These are phyloP conservation scores for Sisymbrium irio DNA, from an alignment of 345 rosid species.

Conservation along the genomic window DNA sequence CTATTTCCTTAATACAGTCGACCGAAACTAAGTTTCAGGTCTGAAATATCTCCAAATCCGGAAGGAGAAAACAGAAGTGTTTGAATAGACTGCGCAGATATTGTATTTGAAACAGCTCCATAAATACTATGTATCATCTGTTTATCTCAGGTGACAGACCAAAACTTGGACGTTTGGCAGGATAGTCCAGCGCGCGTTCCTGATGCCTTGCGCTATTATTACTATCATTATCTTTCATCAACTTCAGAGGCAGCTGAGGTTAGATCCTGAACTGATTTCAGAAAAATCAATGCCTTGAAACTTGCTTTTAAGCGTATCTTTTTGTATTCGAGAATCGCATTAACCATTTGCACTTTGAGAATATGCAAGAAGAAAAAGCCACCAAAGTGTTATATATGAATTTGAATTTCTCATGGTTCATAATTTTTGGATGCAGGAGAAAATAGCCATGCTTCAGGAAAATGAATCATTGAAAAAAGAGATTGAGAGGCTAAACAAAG, in stretches of 20 bases:
- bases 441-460: conserved; percentile 82
- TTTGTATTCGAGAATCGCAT: conserved; percentile 11
- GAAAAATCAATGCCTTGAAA: conserved; percentile 3
- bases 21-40: not conserved
- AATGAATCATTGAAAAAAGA: conserved; percentile 55
- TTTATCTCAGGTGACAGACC: conserved; percentile 75
- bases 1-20: no score
- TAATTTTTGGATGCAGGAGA: conserved; percentile 59
- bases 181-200: conserved; percentile 79
- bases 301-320: not conserved
- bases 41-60: not conserved
- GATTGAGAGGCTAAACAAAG: conserved; percentile 56
- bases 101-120: not conserved
- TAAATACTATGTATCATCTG: conserved; percentile 8
- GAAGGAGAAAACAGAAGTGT: conserved; percentile 1
- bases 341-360: not conserved
- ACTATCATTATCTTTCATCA: conserved; percentile 95
- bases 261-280: conserved; percentile 16
- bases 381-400: conserved; percentile 1
- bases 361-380: not conserved
- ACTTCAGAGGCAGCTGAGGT: conserved; percentile 97
- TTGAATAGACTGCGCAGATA: not conserved
- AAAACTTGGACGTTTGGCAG: conserved; percentile 87
- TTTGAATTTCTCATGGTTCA: conserved; percentile 24
- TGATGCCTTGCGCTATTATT: conserved; percentile 93